phyloP scores from a whole-genome alignment of 306 rosid genomes.

The Begonia masoniana region DNA sequence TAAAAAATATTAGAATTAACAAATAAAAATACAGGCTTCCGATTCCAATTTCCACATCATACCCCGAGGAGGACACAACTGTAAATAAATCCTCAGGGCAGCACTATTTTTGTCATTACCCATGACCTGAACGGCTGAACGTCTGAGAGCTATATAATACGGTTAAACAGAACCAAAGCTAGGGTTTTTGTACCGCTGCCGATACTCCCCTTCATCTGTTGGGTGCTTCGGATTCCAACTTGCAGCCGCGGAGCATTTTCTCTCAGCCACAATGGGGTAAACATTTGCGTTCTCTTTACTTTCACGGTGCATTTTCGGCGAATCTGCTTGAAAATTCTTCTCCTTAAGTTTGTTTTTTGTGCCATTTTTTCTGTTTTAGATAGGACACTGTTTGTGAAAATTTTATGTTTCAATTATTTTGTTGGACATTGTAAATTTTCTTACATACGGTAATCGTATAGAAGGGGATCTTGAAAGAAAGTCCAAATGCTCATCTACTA shows the following conservation, averaged over 20 bases:
- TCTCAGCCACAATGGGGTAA: slow-evolving; percentile 15
- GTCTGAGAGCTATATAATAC: not conserved
- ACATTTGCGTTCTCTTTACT: not conserved
- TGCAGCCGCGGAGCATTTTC: not conserved
- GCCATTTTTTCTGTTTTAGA: too few relatives aligned
- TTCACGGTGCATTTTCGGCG: not conserved
- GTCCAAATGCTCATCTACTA: too few relatives aligned
- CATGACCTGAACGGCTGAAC: not conserved
- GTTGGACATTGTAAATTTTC: too few relatives aligned
- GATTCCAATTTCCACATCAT: too few relatives aligned
- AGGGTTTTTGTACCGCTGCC: slow-evolving; percentile 6
- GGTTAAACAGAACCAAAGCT: not conserved
- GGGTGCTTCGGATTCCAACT: not conserved
- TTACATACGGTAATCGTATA: too few relatives aligned
- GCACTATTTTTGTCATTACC: not conserved
- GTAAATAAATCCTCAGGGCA: not conserved
- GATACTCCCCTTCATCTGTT: not conserved
- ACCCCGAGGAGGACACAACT: not conserved
- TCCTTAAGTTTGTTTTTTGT: too few relatives aligned
- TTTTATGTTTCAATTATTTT: too few relatives aligned
- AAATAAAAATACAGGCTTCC: too few relatives aligned
- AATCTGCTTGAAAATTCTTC: too few relatives aligned
- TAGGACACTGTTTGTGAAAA: too few relatives aligned
- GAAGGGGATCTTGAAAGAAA: too few relatives aligned
- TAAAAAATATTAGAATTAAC: too few relatives aligned